A percentile compares a stretch with the other conserved stretches of the same genome.
Evolutionary conservation across 2,329 filamentous ascomycete species (phyloP).

Genomic region (Cercospora berteroae): DNA sequence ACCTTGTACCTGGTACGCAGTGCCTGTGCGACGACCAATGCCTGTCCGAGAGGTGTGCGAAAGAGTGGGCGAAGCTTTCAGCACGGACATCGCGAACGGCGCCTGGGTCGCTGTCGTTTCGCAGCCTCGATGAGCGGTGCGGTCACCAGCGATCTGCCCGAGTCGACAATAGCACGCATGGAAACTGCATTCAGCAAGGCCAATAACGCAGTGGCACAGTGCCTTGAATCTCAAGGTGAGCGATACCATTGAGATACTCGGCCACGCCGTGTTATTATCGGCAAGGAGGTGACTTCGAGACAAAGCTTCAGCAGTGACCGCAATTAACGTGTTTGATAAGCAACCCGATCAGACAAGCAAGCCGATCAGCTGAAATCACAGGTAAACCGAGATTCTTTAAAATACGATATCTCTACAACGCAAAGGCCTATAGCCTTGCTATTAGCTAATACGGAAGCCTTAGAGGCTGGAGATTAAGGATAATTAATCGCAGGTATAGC

Average conservation of each 20-base stretch:
- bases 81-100: not conserved
- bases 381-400: too few relatives aligned
- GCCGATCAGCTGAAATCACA: too few relatives aligned
- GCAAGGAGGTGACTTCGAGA: not conserved
- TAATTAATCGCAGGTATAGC: too few relatives aligned
- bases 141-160: not conserved
- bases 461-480: too few relatives aligned
- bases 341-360: too few relatives aligned
- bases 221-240: not conserved
- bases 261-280: not conserved
- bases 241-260: not conserved
- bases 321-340: too few relatives aligned
- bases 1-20: not conserved
- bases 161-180: not conserved
- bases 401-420: too few relatives aligned
- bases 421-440: too few relatives aligned
- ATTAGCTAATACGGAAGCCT: too few relatives aligned
- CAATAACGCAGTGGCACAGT: not conserved
- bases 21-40: not conserved
- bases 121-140: not conserved
- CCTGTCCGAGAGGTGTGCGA: not conserved
- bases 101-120: not conserved
- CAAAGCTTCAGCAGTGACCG: not conserved
- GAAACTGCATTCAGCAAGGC: not conserved
- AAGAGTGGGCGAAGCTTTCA: not conserved